These are phyloP conservation scores for Pyrenochaeta sp. DNA, from an alignment of 2,329 filamentous ascomycete species.

Conservation along the genomic window DNA sequence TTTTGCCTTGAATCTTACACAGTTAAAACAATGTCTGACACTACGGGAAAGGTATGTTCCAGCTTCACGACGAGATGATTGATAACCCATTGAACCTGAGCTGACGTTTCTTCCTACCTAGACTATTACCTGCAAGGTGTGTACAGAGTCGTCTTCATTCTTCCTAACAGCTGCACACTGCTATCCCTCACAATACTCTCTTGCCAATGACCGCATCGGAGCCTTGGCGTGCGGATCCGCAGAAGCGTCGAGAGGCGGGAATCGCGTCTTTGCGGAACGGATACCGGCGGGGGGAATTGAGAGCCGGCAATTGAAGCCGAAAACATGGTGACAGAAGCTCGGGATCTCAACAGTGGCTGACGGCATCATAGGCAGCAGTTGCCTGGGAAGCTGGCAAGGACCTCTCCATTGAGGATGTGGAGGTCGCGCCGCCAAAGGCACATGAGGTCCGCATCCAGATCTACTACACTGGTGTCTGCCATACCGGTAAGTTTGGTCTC, in stretches of 20 bases:
- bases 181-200: neutral
- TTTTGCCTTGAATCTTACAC: conserved; percentile 13
- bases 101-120: conserved; percentile 51
- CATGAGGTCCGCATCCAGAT: conserved; percentile 97
- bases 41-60: conserved; percentile 60
- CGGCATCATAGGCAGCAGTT: conserved; percentile 74
- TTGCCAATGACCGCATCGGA: neutral
- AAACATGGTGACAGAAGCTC: neutral
- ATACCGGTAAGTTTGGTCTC: conserved; percentile 73
- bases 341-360: conserved; percentile 27
- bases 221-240: conserved; percentile 43
- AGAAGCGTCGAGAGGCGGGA: conserved; percentile 6
- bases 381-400: conserved; percentile 97
- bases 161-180: conserved; percentile 9
- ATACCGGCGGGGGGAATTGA: conserved; percentile 11
- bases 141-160: conserved; percentile 62
- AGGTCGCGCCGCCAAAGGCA: conserved; percentile 87
- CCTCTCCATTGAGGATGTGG: conserved; percentile 87
- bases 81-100: neutral
- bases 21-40: conserved; percentile 56
- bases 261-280: conserved; percentile 8
- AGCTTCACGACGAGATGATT: conserved; percentile 2
- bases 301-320: neutral
- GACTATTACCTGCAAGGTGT: conserved; percentile 95
- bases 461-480: conserved; percentile 98